Base-by-base conservation (phyloP, 768 basidiomycete species). In the Kwoniella pini region DNA sequence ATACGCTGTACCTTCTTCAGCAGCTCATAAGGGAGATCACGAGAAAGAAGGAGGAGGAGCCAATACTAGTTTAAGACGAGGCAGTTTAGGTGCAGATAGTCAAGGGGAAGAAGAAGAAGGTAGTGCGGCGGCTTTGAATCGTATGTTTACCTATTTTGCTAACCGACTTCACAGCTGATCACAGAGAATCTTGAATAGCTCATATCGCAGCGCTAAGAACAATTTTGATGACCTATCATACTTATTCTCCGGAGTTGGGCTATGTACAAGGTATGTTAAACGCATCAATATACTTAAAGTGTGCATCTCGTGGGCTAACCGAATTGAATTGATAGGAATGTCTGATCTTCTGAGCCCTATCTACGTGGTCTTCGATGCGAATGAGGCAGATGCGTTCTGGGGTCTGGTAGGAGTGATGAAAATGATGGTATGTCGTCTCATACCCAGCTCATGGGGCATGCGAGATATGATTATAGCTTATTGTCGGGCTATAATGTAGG, bases 341-440 rank as follows among this genome's bases (percentile, higher is more conserved):
- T 92, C 90, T 2, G 96, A 99, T 79, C 84, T 99, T 13, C 90
- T 90, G 68, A 88, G 91, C 3, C 96, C 96, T 12, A 80, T 98
- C 5, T 98, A 97, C 72, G 87, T 98, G 24, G 90, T 93, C 15
- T 87, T 90, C 84, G 87, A 84, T 53, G 89, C 86, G 6, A 88
- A 96, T 64, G 93, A 95, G 71, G 89, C 88, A 54, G 79, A 91
- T 79, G 91, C 90, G 1, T 98, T 97, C 80, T 97, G 94, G 93
- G 92, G 91, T 72, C 92, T 99, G 72, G 92, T 90, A 21, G 85
- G 88, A 65, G 85, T 94, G 63, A 98, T 99, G 96, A 84, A 89
- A 71, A 87, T 90, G 57, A 96, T 96, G 91, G 94, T 90, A 54
- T 58, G 86, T 81, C 6, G 13, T 13, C 24, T 44, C 42, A n/a